A percentile compares a stretch with the other conserved stretches of the same genome.
Conservation (phyloP, 352 stramenopile species). For the Globisporangium mamillatum region DNA sequence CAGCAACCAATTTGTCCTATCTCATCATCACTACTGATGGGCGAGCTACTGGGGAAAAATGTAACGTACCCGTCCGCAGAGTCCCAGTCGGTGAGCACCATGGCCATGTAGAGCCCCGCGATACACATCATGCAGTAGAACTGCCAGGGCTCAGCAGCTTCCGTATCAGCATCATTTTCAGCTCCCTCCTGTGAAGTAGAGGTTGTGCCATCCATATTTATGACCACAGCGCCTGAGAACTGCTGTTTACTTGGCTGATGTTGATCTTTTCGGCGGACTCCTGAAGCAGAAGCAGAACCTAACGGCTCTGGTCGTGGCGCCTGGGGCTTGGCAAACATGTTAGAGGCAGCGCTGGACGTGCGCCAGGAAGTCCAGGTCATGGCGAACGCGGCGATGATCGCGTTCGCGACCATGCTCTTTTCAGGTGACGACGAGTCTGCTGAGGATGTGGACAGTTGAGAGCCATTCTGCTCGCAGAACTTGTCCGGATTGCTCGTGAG, state of each 20-base stretch:
- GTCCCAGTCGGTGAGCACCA: conserved; percentile 95
- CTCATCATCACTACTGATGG: neutral
- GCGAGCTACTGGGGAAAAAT: neutral
- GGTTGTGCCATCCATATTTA: conserved; percentile 22
- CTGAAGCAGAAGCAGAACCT: neutral
- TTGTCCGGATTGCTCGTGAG: conserved; percentile 56
- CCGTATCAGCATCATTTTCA: conserved; percentile 12
- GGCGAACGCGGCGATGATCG: conserved; percentile 48
- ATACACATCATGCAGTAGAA: conserved; percentile 93
- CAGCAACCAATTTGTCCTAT: too few relatives aligned
- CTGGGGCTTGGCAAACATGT: conserved; percentile 52
- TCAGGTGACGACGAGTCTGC: conserved; percentile 18
- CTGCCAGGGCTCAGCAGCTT: conserved; percentile 85
- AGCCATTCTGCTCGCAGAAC: conserved; percentile 28
- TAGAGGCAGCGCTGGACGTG: conserved; percentile 51
- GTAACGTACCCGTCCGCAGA: conserved; percentile 59
- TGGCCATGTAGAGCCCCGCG: conserved; percentile 92
- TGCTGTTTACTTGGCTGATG: neutral
- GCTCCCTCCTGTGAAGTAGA: neutral
- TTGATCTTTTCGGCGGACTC: neutral
- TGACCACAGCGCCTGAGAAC: conserved; percentile 39
- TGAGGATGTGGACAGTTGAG: neutral
- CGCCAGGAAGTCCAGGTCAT: conserved; percentile 75
- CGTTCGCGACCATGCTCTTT: conserved; percentile 45
- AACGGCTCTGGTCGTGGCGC: neutral